phyloP scores from a whole-genome alignment of 495 filamentous ascomycete species.

The Penicillium cataractarum region DNA sequence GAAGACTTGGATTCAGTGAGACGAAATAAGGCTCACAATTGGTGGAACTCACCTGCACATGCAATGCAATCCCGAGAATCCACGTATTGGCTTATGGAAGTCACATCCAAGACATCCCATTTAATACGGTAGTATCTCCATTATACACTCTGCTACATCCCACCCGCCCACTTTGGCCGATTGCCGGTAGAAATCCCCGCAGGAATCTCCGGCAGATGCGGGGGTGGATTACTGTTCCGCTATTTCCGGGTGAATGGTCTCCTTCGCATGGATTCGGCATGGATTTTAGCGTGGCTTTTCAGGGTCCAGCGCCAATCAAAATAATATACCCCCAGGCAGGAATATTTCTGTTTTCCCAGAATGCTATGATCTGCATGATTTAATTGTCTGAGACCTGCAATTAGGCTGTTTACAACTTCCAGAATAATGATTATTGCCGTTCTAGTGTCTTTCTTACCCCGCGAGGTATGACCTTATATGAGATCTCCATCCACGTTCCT shows the following conservation, averaged over 20 bases:
- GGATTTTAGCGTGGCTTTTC: background rate
- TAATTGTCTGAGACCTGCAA: background rate
- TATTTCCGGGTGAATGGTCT: background rate
- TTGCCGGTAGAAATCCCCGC: background rate
- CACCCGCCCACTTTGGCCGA: background rate
- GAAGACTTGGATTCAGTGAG: background rate
- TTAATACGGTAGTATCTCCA: background rate
- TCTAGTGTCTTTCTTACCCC: background rate
- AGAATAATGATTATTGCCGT: background rate
- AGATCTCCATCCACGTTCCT: background rate
- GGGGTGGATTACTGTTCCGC: background rate
- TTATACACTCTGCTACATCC: background rate
- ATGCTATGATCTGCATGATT: background rate
- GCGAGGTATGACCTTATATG: background rate
- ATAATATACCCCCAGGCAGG: background rate
- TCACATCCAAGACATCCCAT: background rate
- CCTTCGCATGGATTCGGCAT: background rate
- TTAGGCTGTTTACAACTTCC: background rate
- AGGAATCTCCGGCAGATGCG: background rate
- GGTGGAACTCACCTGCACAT: background rate
- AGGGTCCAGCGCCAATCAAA: constrained; percentile 1
- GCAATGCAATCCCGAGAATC: background rate
- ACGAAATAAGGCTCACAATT: too few relatives aligned
- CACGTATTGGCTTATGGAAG: background rate
- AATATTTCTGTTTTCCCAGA: background rate